Evolutionary conservation across 805 yeast genomes (phyloP), one percentile per base, ranked within the genome.

Genomic region (Candida alai): DNA sequence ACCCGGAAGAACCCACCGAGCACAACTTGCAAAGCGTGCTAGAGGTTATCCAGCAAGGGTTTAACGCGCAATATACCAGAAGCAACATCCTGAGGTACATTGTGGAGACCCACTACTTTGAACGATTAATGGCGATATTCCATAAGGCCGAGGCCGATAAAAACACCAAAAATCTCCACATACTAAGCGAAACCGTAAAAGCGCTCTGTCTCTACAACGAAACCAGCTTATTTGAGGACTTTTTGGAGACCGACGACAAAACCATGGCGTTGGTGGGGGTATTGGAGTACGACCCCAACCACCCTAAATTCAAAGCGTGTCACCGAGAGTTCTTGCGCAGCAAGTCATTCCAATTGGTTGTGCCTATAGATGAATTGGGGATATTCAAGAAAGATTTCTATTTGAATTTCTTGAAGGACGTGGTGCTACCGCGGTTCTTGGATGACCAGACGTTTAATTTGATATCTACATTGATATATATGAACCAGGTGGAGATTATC

Each of bases 281-380:
- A 9, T 59, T 90, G 30, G 98, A 93, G 56, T 65, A 87, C 56
- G 97, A 93, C 54, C 84, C 93, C 0, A 95, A 85, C 37, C 86
- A 74, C 48, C 96, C 96, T 1, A 68, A 69, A 10, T 70, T 71
- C 43, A 88, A 86, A 56, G 86, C 96, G 4, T 82, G 85, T 46
- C 86, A 85, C 60, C 65, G 96, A 34, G 76, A 75, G 15, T 82
- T 74, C 49, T 54, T 87, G 20, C 50, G 53, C 3, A 71, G 78
- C 41, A 76, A 76, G 29, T 60, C 80, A 5, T 82, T 84, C 60
- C 82, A 81, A 53, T 81, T 82, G 44, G 84, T 88, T 3, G 60
- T 62, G 7, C 87, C 88, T 1, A 64, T 81, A 9, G 61, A 70
- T 2, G 72, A 78, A 46, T 36, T 60, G 34, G 42, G 40, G 23